phyloP scores from a whole-genome alignment of 192 early-diverging fungal genomes.

The Backusella liffmaniae region DNA sequence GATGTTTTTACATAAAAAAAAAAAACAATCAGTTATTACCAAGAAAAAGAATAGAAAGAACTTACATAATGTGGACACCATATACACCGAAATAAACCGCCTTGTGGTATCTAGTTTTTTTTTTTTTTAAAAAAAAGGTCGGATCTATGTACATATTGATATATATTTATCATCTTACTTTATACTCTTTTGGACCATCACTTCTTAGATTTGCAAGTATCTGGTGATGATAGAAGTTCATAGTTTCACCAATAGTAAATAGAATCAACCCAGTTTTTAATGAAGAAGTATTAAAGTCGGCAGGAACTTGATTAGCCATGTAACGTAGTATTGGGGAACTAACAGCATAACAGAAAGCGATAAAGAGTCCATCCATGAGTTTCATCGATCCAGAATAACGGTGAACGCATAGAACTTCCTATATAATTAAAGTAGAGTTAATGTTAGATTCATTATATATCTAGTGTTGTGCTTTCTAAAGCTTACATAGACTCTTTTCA shows the following conservation, averaged over 20 bases:
- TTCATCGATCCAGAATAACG: conserved; percentile 23
- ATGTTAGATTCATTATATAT: not conserved
- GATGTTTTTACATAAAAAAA: not conserved
- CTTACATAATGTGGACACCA: conserved; percentile 41
- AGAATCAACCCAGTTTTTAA: not conserved
- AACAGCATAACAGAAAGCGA: conserved; percentile 11
- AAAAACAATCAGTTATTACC: not conserved
- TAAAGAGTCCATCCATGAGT: not conserved
- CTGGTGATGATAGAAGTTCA: conserved; percentile 28
- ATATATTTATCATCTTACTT: not conserved
- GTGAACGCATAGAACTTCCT: conserved; percentile 32
- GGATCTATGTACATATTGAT: not conserved
- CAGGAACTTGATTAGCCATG: conserved; percentile 6
- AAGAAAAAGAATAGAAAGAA: not conserved
- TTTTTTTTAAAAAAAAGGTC: not conserved
- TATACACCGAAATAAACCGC: conserved; percentile 22
- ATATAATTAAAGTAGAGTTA: not conserved
- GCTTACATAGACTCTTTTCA: conserved; percentile 29
- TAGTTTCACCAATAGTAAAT: conserved; percentile 23
- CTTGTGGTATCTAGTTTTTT: conserved; percentile 19
- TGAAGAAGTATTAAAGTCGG: not conserved
- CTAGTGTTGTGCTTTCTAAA: not conserved
- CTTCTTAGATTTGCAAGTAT: conserved; percentile 16
- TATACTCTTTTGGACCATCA: conserved; percentile 16
- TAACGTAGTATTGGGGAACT: not conserved